Conservation (phyloP, 305 asterid genomes). For the Striga hermonthica region DNA sequence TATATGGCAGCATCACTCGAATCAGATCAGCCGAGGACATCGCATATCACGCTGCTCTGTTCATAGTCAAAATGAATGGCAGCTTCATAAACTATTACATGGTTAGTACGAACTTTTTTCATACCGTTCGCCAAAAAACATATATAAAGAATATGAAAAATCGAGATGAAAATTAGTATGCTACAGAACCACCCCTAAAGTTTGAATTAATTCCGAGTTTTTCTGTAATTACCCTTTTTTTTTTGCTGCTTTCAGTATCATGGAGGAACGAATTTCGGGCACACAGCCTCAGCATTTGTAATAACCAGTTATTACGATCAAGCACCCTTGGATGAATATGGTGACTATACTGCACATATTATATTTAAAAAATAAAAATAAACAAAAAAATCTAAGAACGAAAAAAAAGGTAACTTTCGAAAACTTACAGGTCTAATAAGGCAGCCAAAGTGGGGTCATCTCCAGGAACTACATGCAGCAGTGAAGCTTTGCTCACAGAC, state of each 20-base stretch:
- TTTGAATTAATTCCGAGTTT: no score
- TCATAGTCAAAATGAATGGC: constrained; percentile 79
- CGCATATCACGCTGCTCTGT: constrained; percentile 69
- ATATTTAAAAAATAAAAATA: no score
- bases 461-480: constrained; percentile 67
- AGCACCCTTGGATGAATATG: constrained; percentile 94
- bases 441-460: constrained; percentile 86
- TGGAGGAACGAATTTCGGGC: constrained; percentile 91
- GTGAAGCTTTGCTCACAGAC: constrained; percentile 51
- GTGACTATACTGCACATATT: constrained; percentile 33
- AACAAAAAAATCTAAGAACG: background rate
- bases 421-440: constrained; percentile 58
- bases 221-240: no score
- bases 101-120: constrained; percentile 44
- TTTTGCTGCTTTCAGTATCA: constrained; percentile 54
- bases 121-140: background rate
- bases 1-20: constrained; percentile 58
- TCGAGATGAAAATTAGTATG: no score
- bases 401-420: no score
- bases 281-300: constrained; percentile 50
- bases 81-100: constrained; percentile 87
- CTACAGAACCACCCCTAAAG: no score
- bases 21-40: constrained; percentile 57
- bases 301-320: constrained; percentile 74
- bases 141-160: no score